phyloP scores from a whole-genome alignment of 2,329 filamentous ascomycete genomes.

The Fusarium brachygibbosum region DNA sequence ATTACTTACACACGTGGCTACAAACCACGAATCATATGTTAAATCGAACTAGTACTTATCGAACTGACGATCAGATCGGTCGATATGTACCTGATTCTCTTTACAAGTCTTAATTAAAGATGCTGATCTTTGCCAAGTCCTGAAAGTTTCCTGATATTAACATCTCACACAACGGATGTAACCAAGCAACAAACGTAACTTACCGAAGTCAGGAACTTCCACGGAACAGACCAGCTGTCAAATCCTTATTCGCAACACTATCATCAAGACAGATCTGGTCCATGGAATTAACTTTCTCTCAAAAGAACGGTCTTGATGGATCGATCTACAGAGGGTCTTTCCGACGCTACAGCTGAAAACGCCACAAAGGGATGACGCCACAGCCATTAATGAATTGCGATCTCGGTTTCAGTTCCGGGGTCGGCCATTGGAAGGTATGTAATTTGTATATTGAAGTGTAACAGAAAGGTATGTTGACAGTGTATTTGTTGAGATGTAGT shows the following conservation, averaged over 20 bases:
- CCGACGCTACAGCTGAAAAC: background rate
- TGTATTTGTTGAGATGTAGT: background rate
- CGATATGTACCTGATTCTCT: background rate
- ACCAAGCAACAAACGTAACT: constrained; percentile 1
- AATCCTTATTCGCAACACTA: no score
- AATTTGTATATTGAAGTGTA: background rate
- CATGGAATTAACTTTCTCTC: background rate
- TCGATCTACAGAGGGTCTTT: no score
- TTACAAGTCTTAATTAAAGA: background rate
- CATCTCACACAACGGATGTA: background rate
- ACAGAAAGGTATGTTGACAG: background rate
- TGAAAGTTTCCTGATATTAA: background rate
- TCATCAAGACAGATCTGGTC: background rate
- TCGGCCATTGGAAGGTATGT: background rate
- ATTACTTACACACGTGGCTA: background rate
- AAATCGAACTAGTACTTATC: no score
- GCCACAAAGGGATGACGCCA: background rate
- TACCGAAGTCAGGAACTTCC: background rate
- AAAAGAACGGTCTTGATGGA: background rate
- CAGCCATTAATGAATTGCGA: background rate
- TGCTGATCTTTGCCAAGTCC: background rate
- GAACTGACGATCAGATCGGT: background rate
- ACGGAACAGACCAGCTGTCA: background rate
- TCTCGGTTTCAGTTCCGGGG: background rate
- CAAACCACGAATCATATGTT: background rate